phyloP scores from a whole-genome alignment of 805 yeast species.

The Saccharomycopsis fermentans region DNA sequence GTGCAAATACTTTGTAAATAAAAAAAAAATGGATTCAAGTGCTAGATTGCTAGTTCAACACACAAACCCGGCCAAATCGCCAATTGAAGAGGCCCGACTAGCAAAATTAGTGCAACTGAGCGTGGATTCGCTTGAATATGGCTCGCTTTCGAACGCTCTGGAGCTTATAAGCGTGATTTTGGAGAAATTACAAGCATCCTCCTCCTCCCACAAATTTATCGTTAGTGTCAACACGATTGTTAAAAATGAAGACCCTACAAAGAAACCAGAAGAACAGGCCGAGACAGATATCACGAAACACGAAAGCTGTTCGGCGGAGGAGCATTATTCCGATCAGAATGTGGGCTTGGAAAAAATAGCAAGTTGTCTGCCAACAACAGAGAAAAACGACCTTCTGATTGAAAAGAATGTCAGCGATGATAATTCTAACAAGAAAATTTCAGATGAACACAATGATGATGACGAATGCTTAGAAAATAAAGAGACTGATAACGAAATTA shows the following conservation, averaged over 20 bases:
- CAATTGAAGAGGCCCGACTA: constrained; percentile 19
- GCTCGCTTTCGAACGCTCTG: neutral
- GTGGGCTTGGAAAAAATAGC: neutral
- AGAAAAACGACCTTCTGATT: too few relatives aligned
- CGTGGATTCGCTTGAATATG: constrained; percentile 7
- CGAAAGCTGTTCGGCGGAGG: neutral
- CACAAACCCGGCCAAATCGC: constrained; percentile 20
- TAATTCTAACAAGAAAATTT: too few relatives aligned
- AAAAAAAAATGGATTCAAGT: neutral
- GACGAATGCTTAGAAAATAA: neutral
- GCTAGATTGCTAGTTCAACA: constrained; percentile 18
- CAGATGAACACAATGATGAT: neutral
- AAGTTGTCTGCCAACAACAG: neutral
- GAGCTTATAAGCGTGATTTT: constrained; percentile 25
- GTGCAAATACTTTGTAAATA: too few relatives aligned
- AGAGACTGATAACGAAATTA: neutral
- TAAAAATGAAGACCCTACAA: constrained; percentile 15
- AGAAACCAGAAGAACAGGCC: neutral
- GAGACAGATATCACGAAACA: neutral
- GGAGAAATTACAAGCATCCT: constrained; percentile 30
- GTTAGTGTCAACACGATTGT: constrained; percentile 33
- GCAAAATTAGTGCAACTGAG: constrained; percentile 18
- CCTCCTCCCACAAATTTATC: constrained; percentile 49
- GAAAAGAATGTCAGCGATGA: too few relatives aligned
- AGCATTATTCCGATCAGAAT: neutral